Evolutionary conservation across 2,329 filamentous ascomycete species (phyloP).

Genomic region (Fusarium cicatricum): DNA sequence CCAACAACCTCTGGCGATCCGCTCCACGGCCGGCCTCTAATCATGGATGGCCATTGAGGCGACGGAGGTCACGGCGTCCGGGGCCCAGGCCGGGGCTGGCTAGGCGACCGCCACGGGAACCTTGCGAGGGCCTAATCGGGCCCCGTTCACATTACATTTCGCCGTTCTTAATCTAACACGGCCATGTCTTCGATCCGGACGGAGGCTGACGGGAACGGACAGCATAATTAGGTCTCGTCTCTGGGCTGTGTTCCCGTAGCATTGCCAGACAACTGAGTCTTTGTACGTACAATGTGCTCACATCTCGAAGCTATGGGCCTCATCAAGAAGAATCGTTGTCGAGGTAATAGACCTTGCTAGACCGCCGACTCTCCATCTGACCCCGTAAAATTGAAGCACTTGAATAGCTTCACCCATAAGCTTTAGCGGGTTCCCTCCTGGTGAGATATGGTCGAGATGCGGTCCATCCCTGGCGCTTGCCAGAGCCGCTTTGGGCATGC

Average conservation of each 20-base stretch:
- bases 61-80: slow-evolving; percentile 21
- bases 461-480: neutral
- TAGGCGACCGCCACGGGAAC: slow-evolving; percentile 25
- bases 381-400: neutral
- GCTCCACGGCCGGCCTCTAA: slow-evolving; percentile 23
- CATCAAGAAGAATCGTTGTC: slow-evolving; percentile 15
- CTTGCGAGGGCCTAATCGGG: neutral
- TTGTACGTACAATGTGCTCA: slow-evolving; percentile 11
- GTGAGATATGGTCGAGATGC: slow-evolving; percentile 13
- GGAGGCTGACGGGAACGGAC: slow-evolving; percentile 3
- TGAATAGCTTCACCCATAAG: slow-evolving; percentile 7
- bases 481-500: slow-evolving; percentile 5
- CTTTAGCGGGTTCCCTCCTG: neutral
- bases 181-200: slow-evolving; percentile 11
- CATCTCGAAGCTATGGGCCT: neutral
- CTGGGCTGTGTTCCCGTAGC: neutral
- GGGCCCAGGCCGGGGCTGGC: slow-evolving; percentile 26
- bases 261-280: slow-evolving; percentile 9
- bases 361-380: neutral
- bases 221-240: too few relatives aligned
- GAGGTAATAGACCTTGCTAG: slow-evolving; percentile 13
- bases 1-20: slow-evolving; percentile 29
- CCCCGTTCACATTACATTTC: slow-evolving; percentile 14
- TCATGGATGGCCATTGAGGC: slow-evolving; percentile 17
- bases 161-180: slow-evolving; percentile 21